Conservation (phyloP, 768 basidiomycete species). For the Crepidotus variabilis region DNA sequence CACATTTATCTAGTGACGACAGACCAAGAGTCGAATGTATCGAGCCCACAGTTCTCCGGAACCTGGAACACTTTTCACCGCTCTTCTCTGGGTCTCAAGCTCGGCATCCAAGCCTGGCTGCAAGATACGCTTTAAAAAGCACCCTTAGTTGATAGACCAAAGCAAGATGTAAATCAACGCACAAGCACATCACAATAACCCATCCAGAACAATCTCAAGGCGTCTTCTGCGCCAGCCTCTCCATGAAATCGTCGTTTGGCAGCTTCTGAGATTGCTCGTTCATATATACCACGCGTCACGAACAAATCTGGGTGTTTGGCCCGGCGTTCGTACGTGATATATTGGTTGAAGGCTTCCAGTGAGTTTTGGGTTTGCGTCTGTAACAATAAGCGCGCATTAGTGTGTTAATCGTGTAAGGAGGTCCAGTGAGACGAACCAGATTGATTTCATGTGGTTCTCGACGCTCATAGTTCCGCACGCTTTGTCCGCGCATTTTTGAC, state of each 20-base stretch:
- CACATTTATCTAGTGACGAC: constrained; percentile 10
- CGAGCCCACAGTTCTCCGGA: constrained; percentile 79
- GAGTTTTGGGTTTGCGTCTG: constrained; percentile 39
- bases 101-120: constrained; percentile 40
- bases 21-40: constrained; percentile 69
- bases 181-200: constrained; percentile 73
- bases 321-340: constrained; percentile 60
- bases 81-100: constrained; percentile 45
- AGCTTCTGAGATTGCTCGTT: constrained; percentile 73
- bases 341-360: constrained; percentile 58
- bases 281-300: constrained; percentile 57
- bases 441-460: constrained; percentile 60
- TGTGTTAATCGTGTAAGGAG: not conserved
- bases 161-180: constrained; percentile 15
- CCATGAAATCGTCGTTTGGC: constrained; percentile 54
- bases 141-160: not conserved
- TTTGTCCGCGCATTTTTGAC: constrained; percentile 63
- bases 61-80: constrained; percentile 67
- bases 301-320: constrained; percentile 56
- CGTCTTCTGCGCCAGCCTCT: constrained; percentile 54
- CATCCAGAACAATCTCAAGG: constrained; percentile 65
- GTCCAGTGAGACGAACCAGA: constrained; percentile 40
- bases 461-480: constrained; percentile 56
- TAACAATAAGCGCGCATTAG: not conserved
- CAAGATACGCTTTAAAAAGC: constrained; percentile 38